Evolutionary conservation across 176 grass and related monocot genomes (phyloP), one percentile per base, ranked within the genome.

Genomic region (Echinochloa phyllopogon): DNA sequence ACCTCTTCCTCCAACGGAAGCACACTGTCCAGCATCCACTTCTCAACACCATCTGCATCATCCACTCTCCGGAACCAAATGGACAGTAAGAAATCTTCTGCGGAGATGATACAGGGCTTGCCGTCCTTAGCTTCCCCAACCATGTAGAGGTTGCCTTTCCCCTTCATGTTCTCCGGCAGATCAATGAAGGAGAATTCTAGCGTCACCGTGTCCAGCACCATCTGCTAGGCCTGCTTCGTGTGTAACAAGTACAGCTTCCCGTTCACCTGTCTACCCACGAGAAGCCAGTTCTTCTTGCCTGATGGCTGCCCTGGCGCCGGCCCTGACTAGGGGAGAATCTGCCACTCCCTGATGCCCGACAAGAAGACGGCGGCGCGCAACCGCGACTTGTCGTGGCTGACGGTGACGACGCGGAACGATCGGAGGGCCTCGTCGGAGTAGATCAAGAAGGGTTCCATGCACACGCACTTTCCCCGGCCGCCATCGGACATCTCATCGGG

Each of bases 21-120:
- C 16, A 21, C 8, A 16, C 41, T 58, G 39, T 82, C 67, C n/a
- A 72, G 80, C 39, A 60, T 47, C 80, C 80, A 82, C 70, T 20
- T 60, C 67, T 82, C 67, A 25, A 45, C 2, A 27, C 66, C 33
- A 3, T 76, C 51, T 13, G 20, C 51, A 39, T 58, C 51, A 39
- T 58, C 36, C 6, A 38, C 36, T 49, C 41, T 20, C 24, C 41
- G 42, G 76, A 64, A 27, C 41, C 42, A 79, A 36, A 79, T 11
- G 0, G 18, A 12, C 17, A 79, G n/a, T 11, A 17, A 29, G 10
- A 63, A 64, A 1, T 10, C 76, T 10, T 2, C 51, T 18, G 13
- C 24, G 8, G 24, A 64, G 10, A 64, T 58, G 42, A 79, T 79
- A 42, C 76, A 79, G 58, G 44, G 76, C 16, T 18, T 47, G 8